A percentile compares a stretch with the other conserved stretches of the same genome.
Evolutionary conservation across 306 rosid species (phyloP).

Genomic region (Canavalia gladiata): DNA sequence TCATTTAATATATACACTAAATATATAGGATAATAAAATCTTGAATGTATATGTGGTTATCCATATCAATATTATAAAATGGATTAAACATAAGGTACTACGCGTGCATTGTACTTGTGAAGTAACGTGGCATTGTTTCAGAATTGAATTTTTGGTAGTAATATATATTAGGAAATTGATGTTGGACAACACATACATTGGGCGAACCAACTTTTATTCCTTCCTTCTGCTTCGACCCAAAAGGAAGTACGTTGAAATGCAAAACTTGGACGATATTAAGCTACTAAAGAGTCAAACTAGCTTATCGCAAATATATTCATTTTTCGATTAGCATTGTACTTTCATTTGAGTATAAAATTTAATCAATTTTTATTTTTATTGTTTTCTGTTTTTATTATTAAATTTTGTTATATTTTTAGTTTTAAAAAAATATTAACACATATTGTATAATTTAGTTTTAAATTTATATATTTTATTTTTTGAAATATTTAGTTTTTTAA

Average conservation of each 20-base stretch:
- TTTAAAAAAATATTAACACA: no score
- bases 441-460: no score
- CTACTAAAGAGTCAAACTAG: background rate
- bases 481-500: no score
- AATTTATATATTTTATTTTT: no score
- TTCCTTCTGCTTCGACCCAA: background rate
- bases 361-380: no score
- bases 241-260: background rate
- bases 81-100: background rate
- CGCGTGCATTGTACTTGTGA: background rate
- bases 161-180: background rate
- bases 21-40: no score
- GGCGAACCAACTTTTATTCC: conserved; percentile 8
- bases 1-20: no score
- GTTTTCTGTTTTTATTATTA: no score
- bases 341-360: background rate
- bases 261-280: background rate
- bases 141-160: background rate
- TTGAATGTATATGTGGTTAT: no score
- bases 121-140: background rate
- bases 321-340: background rate
- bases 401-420: no score
- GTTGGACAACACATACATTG: background rate
- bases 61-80: no score
- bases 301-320: background rate